phyloP scores from a whole-genome alignment of 2,329 filamentous ascomycete species.

The Trichoderma sp. region DNA sequence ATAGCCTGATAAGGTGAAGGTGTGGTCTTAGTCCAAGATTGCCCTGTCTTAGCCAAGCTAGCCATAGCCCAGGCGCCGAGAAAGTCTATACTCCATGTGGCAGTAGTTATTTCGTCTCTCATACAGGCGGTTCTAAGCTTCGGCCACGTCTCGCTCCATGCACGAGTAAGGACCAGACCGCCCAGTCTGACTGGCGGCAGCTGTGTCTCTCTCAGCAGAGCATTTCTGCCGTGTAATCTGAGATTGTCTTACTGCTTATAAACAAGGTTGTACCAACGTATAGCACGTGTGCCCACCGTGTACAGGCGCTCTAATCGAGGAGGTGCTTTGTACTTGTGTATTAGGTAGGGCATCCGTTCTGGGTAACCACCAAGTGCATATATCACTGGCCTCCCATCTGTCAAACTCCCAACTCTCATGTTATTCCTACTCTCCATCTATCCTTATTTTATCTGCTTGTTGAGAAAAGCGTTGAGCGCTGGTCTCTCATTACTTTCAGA shows the following conservation, averaged over 20 bases:
- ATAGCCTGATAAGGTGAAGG: slow-evolving; percentile 18
- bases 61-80: slow-evolving; percentile 12
- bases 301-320: background rate
- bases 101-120: background rate
- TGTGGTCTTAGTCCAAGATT: slow-evolving; percentile 15
- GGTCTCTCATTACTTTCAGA: slow-evolving; percentile 15
- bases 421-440: background rate
- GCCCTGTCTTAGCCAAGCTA: slow-evolving; percentile 19
- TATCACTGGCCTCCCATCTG: slow-evolving; percentile 4
- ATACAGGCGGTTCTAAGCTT: slow-evolving; percentile 2
- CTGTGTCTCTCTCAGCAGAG: slow-evolving; percentile 3
- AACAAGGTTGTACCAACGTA: slow-evolving; percentile 18
- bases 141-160: slow-evolving; percentile 18
- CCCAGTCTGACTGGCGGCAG: slow-evolving; percentile 2
- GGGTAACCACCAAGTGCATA: background rate
- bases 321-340: background rate
- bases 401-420: background rate
- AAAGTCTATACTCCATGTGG: slow-evolving; percentile 10
- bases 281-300: background rate
- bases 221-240: slow-evolving; percentile 19
- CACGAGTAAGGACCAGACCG: background rate
- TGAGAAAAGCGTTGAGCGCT: slow-evolving; percentile 11
- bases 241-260: slow-evolving; percentile 20
- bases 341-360: slow-evolving; percentile 10
- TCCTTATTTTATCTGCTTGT: background rate